These are phyloP conservation scores for Vanrija humicola DNA, from an alignment of 1,284 basidiomycete genomes.

Conservation along the genomic window DNA sequence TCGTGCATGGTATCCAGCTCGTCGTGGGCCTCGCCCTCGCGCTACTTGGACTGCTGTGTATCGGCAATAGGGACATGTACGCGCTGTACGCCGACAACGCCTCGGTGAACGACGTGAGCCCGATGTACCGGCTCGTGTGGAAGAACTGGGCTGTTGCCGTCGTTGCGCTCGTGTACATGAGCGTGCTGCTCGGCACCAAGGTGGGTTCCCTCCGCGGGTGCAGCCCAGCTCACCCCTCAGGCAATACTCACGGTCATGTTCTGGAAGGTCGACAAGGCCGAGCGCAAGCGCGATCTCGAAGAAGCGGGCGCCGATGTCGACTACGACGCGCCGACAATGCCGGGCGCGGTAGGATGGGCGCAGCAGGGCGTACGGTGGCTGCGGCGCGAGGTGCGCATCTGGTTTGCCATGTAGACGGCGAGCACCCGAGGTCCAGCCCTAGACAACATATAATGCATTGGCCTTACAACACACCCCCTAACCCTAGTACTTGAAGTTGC, in stretches of 20 bases:
- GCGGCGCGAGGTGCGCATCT: no score
- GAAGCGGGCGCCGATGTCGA: no score
- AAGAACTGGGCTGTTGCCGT: not conserved
- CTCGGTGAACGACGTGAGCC: not conserved
- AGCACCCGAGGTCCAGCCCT: no score
- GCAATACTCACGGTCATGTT: no score
- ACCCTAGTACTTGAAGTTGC: constrained; percentile 27
- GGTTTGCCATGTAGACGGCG: no score
- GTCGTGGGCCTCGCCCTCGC: constrained; percentile 15
- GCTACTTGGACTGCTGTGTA: constrained; percentile 22
- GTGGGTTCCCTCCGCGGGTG: not conserved
- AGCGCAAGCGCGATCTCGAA: no score
- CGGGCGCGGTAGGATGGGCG: no score
- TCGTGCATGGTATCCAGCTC: constrained; percentile 18
- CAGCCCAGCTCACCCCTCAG: no score
- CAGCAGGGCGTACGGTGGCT: no score
- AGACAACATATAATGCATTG: no score
- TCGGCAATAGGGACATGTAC: constrained; percentile 8
- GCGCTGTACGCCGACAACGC: not conserved
- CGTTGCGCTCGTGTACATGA: not conserved
- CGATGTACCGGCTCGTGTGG: not conserved
- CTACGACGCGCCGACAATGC: no score
- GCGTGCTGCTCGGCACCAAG: not conserved
- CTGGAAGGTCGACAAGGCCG: no score
- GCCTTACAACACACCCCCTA: not conserved